Evolutionary conservation across 2,329 filamentous ascomycete genomes (phyloP), one percentile per base, ranked within the genome.

Genomic region (Hortaea sp.): DNA sequence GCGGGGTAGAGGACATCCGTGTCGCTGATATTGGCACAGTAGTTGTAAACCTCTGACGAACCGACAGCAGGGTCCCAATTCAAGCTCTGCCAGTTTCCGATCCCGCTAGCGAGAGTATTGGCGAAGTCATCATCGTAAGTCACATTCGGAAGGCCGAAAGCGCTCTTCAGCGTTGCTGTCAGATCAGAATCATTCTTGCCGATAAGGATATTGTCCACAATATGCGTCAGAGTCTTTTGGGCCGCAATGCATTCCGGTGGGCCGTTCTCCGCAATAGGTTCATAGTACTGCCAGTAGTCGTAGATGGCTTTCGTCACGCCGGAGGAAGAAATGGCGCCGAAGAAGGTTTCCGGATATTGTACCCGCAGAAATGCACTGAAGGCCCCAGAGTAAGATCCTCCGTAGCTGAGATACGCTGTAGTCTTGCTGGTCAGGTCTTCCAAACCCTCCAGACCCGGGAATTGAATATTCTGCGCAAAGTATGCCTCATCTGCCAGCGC

Each of bases 351-450:
- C 0, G 88, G 87, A 61, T 94, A 94, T 11, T 82, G 62, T 48
- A 84, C 81, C 30, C 87, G 79, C 34, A 88, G 65, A 55, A 94
- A 83, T 0, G 88, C 85, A 7, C 81, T 84, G 54, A 89, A 84
- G 0, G 81, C 82, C 2, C 88, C 88, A 0, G 87, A 85, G 58
- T 94, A 94, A 0, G 84, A 88, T 1, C 87, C 87, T 1, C 88
- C 88, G 50, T 94, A 94, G 0, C 79, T 79, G 48, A 94, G 82
- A 67, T 82, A 92, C 0, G 87, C 78, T 0, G 79, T 80, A 2
- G 70, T 72, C 0, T 76, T 68, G 0, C 85, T 77, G 0, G 78
- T 86, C 34, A 92, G 66, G 52, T 88, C 75, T 27, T 75, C 58
- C 45, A 57, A 52, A 50, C 85, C 66, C 58, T 85, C 81, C 5